Conservation (phyloP, 2,329 filamentous ascomycete species). For the Alternaria angustiovoidea region DNA sequence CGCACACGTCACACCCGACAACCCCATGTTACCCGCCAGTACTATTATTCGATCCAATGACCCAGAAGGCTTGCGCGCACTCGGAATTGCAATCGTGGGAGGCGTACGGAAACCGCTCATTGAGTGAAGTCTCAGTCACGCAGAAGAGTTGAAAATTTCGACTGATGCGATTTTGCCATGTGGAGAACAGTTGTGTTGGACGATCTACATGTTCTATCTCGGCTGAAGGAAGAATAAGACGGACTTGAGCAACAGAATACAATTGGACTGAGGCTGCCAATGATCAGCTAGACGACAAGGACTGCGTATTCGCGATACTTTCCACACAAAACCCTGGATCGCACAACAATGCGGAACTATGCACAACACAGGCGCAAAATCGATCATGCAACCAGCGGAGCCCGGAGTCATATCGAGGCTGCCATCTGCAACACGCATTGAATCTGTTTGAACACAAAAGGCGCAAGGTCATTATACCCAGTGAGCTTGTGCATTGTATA, state of each 20-base stretch:
- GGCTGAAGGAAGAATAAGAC: background rate
- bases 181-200: background rate
- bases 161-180: slow-evolving; percentile 2
- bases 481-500: slow-evolving; percentile 9
- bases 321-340: background rate
- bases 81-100: slow-evolving; percentile 70
- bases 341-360: background rate
- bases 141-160: background rate
- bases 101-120: slow-evolving; percentile 70
- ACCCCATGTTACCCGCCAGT: slow-evolving; percentile 88
- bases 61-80: slow-evolving; percentile 65
- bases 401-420: slow-evolving; percentile 1
- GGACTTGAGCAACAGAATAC: background rate
- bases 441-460: slow-evolving; percentile 13
- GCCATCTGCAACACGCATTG: slow-evolving; percentile 8
- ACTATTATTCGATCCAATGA: slow-evolving; percentile 83
- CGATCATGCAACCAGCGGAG: background rate
- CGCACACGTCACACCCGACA: slow-evolving; percentile 84
- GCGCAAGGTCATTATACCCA: slow-evolving; percentile 19
- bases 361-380: background rate
- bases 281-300: background rate
- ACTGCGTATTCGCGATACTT: background rate
- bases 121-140: slow-evolving; percentile 58
- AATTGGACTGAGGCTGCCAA: background rate
- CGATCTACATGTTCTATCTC: background rate